Conservation (phyloP, 2,329 filamentous ascomycete species). For the Penicillium sp. region DNA sequence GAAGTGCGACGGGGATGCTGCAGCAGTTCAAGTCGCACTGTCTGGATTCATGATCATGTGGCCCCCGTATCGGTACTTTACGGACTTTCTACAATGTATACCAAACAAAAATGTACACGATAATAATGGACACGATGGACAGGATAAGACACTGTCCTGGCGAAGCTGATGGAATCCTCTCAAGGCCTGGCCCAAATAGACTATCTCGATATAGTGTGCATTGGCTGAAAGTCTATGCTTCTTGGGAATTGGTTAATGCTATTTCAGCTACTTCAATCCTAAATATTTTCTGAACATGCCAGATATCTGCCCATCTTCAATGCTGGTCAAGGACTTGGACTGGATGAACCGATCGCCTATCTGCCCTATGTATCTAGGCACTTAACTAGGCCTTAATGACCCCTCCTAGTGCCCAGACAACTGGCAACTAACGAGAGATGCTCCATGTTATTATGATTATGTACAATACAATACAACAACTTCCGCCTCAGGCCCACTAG, state of each 20-base stretch:
- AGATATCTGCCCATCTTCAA: background rate
- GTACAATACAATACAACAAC: background rate
- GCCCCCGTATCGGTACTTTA: slow-evolving; percentile 4
- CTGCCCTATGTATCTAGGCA: too few species aligned
- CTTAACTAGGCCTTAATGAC: background rate
- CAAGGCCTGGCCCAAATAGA: background rate
- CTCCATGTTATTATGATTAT: background rate
- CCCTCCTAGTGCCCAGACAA: background rate
- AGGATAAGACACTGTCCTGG: background rate
- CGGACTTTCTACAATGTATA: background rate
- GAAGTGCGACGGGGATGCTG: slow-evolving; percentile 5
- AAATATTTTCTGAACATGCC: background rate
- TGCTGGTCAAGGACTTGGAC: too few species aligned
- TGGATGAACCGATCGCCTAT: too few species aligned
- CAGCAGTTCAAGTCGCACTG: slow-evolving; percentile 4
- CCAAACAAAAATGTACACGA: background rate
- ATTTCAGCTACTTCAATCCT: background rate
- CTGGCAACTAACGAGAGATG: too few species aligned
- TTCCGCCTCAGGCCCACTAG: background rate
- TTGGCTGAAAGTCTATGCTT: background rate
- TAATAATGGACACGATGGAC: background rate
- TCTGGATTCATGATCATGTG: slow-evolving; percentile 7
- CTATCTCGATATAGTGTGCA: too few species aligned
- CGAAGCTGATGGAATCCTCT: background rate
- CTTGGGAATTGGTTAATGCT: background rate